Conservation (phyloP, 108 stramenopile species). For the Fistulifera solaris region DNA sequence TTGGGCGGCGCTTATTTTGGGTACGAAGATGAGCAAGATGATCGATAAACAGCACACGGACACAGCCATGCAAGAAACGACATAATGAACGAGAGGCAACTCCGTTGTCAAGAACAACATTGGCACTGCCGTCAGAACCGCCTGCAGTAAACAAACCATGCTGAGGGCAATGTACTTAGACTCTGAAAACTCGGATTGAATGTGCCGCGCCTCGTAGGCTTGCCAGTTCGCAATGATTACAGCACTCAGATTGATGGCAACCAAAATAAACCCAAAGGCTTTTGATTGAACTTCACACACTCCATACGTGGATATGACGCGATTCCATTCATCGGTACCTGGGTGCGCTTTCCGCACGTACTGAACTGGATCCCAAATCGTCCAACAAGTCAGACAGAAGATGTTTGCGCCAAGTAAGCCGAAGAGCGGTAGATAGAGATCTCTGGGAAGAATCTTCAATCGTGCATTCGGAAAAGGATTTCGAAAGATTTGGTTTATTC, state of each 20-base stretch:
- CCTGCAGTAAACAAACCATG: conserved; percentile 22
- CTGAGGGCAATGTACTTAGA: conserved; percentile 21
- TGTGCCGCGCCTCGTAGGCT: conserved; percentile 24
- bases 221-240: conserved; percentile 26
- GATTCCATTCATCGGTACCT: conserved; percentile 12
- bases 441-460: conserved; percentile 7
- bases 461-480: too few species aligned
- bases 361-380: conserved; percentile 19
- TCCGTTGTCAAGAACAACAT: conserved; percentile 16
- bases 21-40: conserved; percentile 28
- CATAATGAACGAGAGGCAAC: conserved; percentile 16
- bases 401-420: conserved; percentile 16
- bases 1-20: conserved; percentile 18
- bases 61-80: conserved; percentile 13
- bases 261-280: conserved; percentile 4
- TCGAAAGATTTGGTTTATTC: conserved; percentile 29
- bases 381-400: conserved; percentile 22
- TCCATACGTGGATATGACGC: conserved; percentile 15
- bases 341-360: conserved; percentile 6
- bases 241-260: conserved; percentile 13
- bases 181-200: conserved; percentile 27
- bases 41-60: conserved; percentile 13
- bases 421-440: conserved; percentile 23
- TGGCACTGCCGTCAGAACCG: conserved; percentile 23
- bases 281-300: neutral